Percentiles rank a stretch among this genome's conserved stretches.
These are phyloP conservation scores for Argentina anserina DNA, from an alignment of 306 rosid genomes.

Conservation along the genomic window DNA sequence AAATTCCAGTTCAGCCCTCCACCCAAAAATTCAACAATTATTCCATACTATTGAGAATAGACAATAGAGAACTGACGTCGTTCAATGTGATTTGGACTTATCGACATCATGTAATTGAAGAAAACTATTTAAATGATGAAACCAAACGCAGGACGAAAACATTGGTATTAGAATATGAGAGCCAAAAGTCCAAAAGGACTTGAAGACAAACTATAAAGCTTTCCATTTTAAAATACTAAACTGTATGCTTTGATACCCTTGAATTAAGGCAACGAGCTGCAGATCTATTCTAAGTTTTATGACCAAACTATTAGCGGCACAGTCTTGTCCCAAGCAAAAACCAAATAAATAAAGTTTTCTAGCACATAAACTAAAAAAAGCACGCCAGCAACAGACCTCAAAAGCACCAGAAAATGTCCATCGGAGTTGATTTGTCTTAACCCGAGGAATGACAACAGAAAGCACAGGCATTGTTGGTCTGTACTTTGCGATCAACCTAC, in stretches of 20 bases:
- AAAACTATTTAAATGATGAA: not conserved
- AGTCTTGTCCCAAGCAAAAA: too few species aligned
- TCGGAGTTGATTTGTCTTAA: slow-evolving; percentile 70
- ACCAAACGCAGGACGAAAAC: not conserved
- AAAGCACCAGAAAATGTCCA: slow-evolving; percentile 88
- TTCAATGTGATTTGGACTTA: not conserved
- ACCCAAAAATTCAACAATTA: too few species aligned
- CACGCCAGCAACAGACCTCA: slow-evolving; percentile 50
- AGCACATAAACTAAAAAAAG: not conserved
- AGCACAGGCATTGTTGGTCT: slow-evolving; percentile 97
- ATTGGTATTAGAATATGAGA: not conserved
- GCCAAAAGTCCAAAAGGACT: too few species aligned
- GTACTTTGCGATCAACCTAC: slow-evolving; percentile 87
- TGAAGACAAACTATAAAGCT: not conserved
- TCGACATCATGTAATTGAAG: not conserved
- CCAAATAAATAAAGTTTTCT: not conserved
- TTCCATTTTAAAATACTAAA: not conserved
- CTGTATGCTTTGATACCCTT: not conserved
- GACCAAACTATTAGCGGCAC: not conserved
- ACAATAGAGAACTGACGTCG: not conserved
- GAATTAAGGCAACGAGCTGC: not conserved
- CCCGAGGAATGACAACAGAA: slow-evolving; percentile 83
- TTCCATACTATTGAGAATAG: too few species aligned
- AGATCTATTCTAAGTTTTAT: not conserved
- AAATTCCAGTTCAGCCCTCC: not conserved